A percentile compares a stretch with the other conserved stretches of the same genome.
phyloP scores from a whole-genome alignment of 371 early-diverging fungal species.

The Actinomortierella wolfii region DNA sequence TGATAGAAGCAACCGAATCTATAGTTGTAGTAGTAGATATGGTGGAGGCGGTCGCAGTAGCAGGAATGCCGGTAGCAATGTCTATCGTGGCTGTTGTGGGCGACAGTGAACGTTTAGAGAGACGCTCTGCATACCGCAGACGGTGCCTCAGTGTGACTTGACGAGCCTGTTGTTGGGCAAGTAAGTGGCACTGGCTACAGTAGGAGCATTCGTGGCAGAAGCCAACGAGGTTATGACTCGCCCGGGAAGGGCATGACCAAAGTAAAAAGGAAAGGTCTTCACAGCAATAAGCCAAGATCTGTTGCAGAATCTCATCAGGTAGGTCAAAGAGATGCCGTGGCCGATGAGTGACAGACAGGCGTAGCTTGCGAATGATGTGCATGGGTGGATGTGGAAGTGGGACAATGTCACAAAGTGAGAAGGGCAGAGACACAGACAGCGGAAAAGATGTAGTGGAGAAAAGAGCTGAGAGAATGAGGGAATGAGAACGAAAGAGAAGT shows the following conservation, averaged over 20 bases:
- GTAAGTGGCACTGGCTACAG: constrained; percentile 24
- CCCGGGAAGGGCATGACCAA: constrained; percentile 27
- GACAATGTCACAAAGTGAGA: too few species aligned
- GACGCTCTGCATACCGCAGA: too few species aligned
- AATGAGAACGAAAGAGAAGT: too few species aligned
- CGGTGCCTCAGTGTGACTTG: too few species aligned
- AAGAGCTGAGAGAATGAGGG: too few species aligned
- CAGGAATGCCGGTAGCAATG: background rate
- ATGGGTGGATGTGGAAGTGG: background rate
- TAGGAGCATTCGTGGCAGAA: constrained; percentile 44
- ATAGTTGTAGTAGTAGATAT: background rate
- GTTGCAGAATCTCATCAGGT: constrained; percentile 33
- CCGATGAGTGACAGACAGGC: constrained; percentile 28
- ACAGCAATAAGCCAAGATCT: constrained; percentile 39
- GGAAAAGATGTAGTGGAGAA: too few species aligned
- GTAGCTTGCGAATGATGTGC: constrained; percentile 23
- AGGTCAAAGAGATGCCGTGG: constrained; percentile 31
- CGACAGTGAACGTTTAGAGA: background rate
- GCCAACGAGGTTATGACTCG: constrained; percentile 10
- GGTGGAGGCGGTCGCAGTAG: background rate
- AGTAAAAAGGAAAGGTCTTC: constrained; percentile 40
- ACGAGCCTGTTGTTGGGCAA: too few species aligned
- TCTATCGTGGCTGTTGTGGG: background rate
- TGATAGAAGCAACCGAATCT: background rate
- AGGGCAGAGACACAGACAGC: too few species aligned